phyloP scores from a whole-genome alignment of 495 filamentous ascomycete species.

The Polyplosphaeria fusca region DNA sequence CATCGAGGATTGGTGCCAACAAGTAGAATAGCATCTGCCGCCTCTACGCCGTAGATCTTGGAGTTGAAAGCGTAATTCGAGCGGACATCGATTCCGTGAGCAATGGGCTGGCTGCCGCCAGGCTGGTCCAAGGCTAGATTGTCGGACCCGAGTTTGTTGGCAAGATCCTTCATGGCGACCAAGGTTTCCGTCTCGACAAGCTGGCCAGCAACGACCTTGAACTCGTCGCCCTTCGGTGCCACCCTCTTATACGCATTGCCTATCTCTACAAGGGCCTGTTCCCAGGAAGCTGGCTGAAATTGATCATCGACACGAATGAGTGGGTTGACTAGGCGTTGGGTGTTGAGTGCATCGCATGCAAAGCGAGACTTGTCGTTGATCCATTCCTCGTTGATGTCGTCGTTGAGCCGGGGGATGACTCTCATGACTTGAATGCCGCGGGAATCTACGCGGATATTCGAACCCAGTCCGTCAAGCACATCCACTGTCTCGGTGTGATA shows the following conservation, averaged over 20 bases:
- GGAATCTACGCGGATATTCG: constrained; percentile 88
- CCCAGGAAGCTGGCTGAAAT: constrained; percentile 89
- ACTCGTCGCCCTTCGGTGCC: constrained; percentile 80
- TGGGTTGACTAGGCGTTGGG: constrained; percentile 88
- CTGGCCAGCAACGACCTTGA: constrained; percentile 91
- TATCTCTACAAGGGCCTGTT: constrained; percentile 86
- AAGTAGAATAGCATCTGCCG: constrained; percentile 86
- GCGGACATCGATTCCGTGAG: constrained; percentile 90
- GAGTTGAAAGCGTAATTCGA: constrained; percentile 97
- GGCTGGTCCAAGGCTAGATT: constrained; percentile 93
- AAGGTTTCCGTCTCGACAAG: constrained; percentile 87
- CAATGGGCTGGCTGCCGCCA: constrained; percentile 73
- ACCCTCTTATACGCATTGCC: constrained; percentile 69
- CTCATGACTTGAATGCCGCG: constrained; percentile 97
- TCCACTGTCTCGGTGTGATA: constrained; percentile 92
- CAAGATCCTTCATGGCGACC: constrained; percentile 93
- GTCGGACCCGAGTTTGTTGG: constrained; percentile 92
- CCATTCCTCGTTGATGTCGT: constrained; percentile 99
- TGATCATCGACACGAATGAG: constrained; percentile 82
- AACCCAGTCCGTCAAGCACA: constrained; percentile 87
- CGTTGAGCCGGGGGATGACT: constrained; percentile 84
- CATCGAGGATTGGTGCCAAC: constrained; percentile 92
- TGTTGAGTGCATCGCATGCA: constrained; percentile 95
- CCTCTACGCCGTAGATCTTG: constrained; percentile 86
- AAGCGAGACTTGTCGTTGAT: constrained; percentile 98